Conservation (phyloP, 2,329 filamentous ascomycete species). For the Stagonosporopsis vannaccii region DNA sequence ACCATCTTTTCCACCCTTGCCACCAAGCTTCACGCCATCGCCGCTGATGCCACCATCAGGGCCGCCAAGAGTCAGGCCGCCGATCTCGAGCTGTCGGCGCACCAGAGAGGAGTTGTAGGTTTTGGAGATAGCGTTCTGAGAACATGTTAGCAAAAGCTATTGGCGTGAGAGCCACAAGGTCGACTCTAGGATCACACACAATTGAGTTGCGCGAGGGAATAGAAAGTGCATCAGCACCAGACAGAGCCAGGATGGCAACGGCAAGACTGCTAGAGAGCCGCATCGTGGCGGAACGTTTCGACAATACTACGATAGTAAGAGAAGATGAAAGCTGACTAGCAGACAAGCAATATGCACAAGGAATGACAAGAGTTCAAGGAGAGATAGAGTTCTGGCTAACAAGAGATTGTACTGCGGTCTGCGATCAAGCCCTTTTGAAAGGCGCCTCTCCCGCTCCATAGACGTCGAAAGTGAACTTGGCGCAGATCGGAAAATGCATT, state of each 20-base stretch:
- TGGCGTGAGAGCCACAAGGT: no score
- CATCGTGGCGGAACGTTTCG: constrained; percentile 26
- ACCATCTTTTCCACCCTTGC: constrained; percentile 7
- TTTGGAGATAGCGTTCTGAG: constrained; percentile 13
- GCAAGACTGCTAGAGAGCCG: constrained; percentile 27
- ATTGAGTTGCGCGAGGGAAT: constrained; percentile 26
- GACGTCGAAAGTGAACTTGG: constrained; percentile 8
- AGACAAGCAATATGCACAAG: constrained; percentile 19
- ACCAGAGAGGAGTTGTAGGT: constrained; percentile 1
- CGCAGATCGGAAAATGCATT: constrained; percentile 19
- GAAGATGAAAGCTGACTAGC: constrained; percentile 14
- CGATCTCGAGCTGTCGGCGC: constrained; percentile 28
- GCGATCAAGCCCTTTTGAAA: constrained; percentile 16
- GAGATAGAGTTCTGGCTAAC: constrained; percentile 20
- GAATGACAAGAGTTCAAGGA: constrained; percentile 17
- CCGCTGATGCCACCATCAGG: constrained; percentile 37
- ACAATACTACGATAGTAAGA: background rate
- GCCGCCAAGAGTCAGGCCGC: constrained; percentile 43
- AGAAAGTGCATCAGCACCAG: constrained; percentile 31
- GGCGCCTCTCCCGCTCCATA: constrained; percentile 9
- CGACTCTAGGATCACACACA: constrained; percentile 25
- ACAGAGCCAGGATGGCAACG: constrained; percentile 31
- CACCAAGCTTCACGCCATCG: constrained; percentile 31
- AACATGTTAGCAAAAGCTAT: background rate
- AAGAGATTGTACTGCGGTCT: constrained; percentile 1